Percentiles rank a stretch among this genome's conserved stretches.
phyloP scores from a whole-genome alignment of 1,284 basidiomycete genomes.

The Apiotrichum porosum region DNA sequence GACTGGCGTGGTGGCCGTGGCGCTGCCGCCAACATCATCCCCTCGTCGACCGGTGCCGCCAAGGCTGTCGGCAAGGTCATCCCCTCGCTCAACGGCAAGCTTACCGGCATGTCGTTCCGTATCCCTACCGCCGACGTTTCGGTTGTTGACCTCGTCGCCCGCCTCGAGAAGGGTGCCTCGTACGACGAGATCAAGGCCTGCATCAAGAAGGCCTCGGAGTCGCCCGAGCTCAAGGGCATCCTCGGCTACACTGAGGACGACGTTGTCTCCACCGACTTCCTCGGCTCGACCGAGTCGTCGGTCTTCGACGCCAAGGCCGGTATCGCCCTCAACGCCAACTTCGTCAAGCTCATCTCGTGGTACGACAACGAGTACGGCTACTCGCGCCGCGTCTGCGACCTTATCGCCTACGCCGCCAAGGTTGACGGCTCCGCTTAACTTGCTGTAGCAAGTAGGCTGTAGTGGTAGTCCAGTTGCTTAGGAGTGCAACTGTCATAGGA shows the following conservation, averaged over 20 bases:
- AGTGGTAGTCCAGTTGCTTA: too few relatives aligned
- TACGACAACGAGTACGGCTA: slow-evolving; percentile 78
- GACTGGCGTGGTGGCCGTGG: slow-evolving; percentile 83
- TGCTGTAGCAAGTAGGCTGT: not conserved
- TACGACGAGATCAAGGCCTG: slow-evolving; percentile 91
- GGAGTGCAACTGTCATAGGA: too few relatives aligned
- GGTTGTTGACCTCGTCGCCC: slow-evolving; percentile 95
- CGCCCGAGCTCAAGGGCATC: slow-evolving; percentile 67
- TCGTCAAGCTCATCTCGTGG: slow-evolving; percentile 95
- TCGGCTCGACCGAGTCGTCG: slow-evolving; percentile 70
- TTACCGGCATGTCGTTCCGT: slow-evolving; percentile 93
- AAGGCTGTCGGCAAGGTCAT: slow-evolving; percentile 99
- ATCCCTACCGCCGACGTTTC: slow-evolving; percentile 96
- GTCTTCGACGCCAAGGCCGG: slow-evolving; percentile 92
- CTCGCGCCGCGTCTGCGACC: slow-evolving; percentile 89
- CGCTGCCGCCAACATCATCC: slow-evolving; percentile 98
- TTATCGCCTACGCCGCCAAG: slow-evolving; percentile 72
- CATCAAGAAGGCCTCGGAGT: slow-evolving; percentile 76
- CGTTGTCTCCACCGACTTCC: slow-evolving; percentile 92
- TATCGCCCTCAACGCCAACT: slow-evolving; percentile 87
- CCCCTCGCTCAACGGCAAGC: slow-evolving; percentile 93
- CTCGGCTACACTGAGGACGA: slow-evolving; percentile 91
- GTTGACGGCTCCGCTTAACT: slow-evolving; percentile 17
- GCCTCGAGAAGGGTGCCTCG: slow-evolving; percentile 76
- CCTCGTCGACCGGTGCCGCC: slow-evolving; percentile 97